Evolutionary conservation across 345 rosid genomes (phyloP), one percentile per base, ranked within the genome.

Genomic region (Eutrema yunnanense): DNA sequence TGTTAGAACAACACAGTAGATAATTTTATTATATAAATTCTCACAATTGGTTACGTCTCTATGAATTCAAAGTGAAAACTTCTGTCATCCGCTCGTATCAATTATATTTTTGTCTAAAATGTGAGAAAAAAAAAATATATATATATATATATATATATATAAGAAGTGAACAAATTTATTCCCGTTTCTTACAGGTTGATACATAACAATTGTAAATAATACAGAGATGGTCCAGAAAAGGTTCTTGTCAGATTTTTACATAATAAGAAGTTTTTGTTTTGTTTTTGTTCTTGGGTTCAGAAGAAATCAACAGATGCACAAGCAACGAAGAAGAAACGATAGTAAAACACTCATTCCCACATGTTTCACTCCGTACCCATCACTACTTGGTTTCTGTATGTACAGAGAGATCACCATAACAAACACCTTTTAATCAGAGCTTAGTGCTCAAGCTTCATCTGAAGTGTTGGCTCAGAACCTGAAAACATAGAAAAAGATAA

Each of bases 401-500:
- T 76, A 76, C 75, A 69, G 66, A 65, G 78, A 62, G 57, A 68
- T 19, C 33, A 32, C 40, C 29, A 41, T 65, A 51, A 49, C 30
- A 27, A 69, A 52, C 11, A 61, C 49, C 48, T 32, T 44, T 33
- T 34, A 9, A 44, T 69, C 52, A 57, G 53, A 73, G 59, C 59
- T 60, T 55, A 76, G 19, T 66, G 79, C 65, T 76, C 80, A 55
- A 76, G 75, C 75, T 76, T 76, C 80, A 76, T 70, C 62, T 76
- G 66, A 70, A 76, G 80, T n/a, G 75, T 69, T 76, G 80, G 66
- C 71, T 76, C 80, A 70, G 80, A 76, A 76, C 80, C 80, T 76
- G 66, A 63, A 63, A 70, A 70, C 66, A 70, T 40, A 4, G n/a
- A 16, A 63, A 42, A 63, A 42, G 2, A 56, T 8, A 61, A 38